Evolutionary conservation across 1,284 basidiomycete genomes (phyloP).

Genomic region (Malassezia sp.): DNA sequence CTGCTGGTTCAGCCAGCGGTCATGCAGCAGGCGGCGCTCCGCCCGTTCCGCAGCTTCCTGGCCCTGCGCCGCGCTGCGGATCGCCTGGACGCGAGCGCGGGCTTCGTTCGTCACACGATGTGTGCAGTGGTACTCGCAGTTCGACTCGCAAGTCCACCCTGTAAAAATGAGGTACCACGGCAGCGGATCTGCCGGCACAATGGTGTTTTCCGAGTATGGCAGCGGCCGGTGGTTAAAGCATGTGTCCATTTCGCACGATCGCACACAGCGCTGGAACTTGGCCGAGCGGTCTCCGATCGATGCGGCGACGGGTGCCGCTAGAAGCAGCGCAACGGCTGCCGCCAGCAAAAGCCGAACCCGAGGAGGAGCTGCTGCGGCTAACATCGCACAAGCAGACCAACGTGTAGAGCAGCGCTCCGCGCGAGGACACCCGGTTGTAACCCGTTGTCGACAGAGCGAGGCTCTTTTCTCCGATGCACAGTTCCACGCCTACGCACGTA

Average conservation of each 20-base stretch:
- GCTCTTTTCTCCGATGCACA: too few relatives aligned
- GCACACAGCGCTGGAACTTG: constrained; percentile 34
- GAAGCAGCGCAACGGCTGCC: not conserved
- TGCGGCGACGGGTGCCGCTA: constrained; percentile 12
- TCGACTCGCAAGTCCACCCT: constrained; percentile 64
- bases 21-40: not conserved
- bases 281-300: constrained; percentile 40
- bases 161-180: constrained; percentile 52
- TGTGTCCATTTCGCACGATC: constrained; percentile 30
- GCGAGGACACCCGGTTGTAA: too few relatives aligned
- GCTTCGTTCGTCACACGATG: constrained; percentile 65
- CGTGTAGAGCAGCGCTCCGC: not conserved
- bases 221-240: constrained; percentile 25
- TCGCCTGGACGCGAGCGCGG: constrained; percentile 39
- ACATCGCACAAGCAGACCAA: not conserved
- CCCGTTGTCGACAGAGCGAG: too few relatives aligned
- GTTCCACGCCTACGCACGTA: too few relatives aligned
- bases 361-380: not conserved
- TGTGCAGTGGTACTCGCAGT: constrained; percentile 83
- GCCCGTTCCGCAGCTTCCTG: constrained; percentile 14
- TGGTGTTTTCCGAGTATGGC: constrained; percentile 27
- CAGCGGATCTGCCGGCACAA: constrained; percentile 44
- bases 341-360: not conserved
- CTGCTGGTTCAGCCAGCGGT: constrained; percentile 8
- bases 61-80: constrained; percentile 40